These are phyloP conservation scores for Rutstroemia sp. DNA, from an alignment of 2,329 filamentous ascomycete species.

Conservation along the genomic window DNA sequence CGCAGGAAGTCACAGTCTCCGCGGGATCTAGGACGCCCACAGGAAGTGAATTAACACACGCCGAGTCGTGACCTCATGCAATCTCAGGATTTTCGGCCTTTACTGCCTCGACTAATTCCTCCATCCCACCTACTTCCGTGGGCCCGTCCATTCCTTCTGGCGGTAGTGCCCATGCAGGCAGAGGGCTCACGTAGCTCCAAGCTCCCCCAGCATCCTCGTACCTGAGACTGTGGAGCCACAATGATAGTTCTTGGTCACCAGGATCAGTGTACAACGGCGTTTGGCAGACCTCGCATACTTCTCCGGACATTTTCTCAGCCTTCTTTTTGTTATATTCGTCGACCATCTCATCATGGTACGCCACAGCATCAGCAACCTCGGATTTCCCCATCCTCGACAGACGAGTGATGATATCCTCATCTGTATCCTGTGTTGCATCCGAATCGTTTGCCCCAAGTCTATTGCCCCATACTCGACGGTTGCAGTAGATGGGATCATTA, in stretches of 20 bases:
- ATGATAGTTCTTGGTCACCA: slow-evolving; percentile 78
- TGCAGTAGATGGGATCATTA: slow-evolving; percentile 97
- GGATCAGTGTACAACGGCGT: slow-evolving; percentile 93
- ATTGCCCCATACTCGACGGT: slow-evolving; percentile 82
- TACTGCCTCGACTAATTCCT: slow-evolving; percentile 48
- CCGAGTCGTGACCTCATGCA: slow-evolving; percentile 11
- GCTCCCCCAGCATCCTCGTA: slow-evolving; percentile 77
- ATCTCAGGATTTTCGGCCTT: slow-evolving; percentile 30
- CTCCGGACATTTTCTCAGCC: slow-evolving; percentile 87
- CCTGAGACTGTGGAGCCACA: slow-evolving; percentile 87
- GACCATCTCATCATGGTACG: slow-evolving; percentile 91
- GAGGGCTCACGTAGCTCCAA: slow-evolving; percentile 80
- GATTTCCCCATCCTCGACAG: slow-evolving; percentile 89
- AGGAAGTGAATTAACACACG: neutral
- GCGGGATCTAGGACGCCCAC: neutral
- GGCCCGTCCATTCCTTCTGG: slow-evolving; percentile 54
- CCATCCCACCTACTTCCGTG: slow-evolving; percentile 55
- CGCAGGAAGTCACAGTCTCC: neutral
- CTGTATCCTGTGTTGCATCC: slow-evolving; percentile 62
- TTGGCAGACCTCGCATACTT: slow-evolving; percentile 71
- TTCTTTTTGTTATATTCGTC: slow-evolving; percentile 83
- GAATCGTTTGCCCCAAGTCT: slow-evolving; percentile 62
- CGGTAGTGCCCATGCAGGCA: slow-evolving; percentile 83
- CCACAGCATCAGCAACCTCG: slow-evolving; percentile 81
- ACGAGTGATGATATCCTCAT: slow-evolving; percentile 83